Percentiles rank a stretch among this genome's conserved stretches.
These are phyloP conservation scores for Penicillium canescens DNA, from an alignment of 495 filamentous ascomycete genomes.

Conservation along the genomic window DNA sequence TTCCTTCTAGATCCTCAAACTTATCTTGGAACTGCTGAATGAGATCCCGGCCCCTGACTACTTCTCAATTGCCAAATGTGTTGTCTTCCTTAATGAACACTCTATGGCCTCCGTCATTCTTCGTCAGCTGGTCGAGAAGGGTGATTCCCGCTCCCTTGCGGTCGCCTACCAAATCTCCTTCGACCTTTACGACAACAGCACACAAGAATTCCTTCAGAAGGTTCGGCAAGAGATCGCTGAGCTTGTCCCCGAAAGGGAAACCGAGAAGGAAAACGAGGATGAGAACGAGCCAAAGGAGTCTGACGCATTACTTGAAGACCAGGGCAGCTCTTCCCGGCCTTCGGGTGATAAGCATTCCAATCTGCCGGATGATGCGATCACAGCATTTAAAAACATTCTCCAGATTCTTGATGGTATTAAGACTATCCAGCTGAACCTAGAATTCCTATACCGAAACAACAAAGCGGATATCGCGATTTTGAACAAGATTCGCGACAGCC, in stretches of 20 bases:
- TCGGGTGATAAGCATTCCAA: conserved; percentile 46
- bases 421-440: conserved; percentile 88
- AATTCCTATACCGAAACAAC: conserved; percentile 95
- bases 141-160: conserved; percentile 72
- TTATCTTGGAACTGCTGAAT: conserved; percentile 85
- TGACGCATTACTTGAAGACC: conserved; percentile 51
- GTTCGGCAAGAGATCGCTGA: conserved; percentile 78
- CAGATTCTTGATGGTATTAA: conserved; percentile 87
- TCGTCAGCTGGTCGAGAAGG: conserved; percentile 75
- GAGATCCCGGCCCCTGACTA: conserved; percentile 91
- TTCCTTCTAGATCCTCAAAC: conserved; percentile 68
- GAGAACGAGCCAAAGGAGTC: conserved; percentile 55
- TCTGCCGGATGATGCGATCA: conserved; percentile 45
- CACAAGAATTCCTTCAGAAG: conserved; percentile 92
- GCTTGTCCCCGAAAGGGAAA: conserved; percentile 50
- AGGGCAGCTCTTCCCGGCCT: conserved; percentile 37
- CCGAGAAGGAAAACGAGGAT: conserved; percentile 32
- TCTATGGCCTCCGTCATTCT: conserved; percentile 89
- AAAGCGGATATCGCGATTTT: conserved; percentile 84
- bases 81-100: conserved; percentile 93
- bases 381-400: conserved; percentile 76
- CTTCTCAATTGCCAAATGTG: conserved; percentile 97
- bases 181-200: conserved; percentile 96
- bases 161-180: conserved; percentile 98
- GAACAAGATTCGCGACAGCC: conserved; percentile 92